Evolutionary conservation across 148 eudicot genomes (phyloP), one percentile per base, ranked within the genome.

Genomic region (Cornus kousa): DNA sequence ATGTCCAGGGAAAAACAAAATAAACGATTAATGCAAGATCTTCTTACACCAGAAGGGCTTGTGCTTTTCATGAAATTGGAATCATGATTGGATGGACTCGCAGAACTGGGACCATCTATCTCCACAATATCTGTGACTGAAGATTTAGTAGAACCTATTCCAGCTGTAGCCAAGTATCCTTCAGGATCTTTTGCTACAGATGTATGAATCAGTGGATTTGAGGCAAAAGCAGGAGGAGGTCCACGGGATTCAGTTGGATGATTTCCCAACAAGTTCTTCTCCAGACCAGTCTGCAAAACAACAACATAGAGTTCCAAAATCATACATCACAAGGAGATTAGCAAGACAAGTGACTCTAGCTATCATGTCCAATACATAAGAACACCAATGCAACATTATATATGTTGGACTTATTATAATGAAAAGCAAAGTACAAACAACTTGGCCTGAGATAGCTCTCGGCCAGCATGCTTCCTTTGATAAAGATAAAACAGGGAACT

Each of bases 211-310:
- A 91, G 78, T 57, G 94, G 90, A 73, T 89, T 90, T 71, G 92
- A 86, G 46, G 88, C 86, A 83, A 88, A 87, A 57, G 97, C 94
- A 82, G 93, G 91, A 79, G 93, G 97, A 24, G 93, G 89, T 67
- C 85, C 78, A 78, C 89, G 93, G 43, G 85, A 39, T 57, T 87
- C 98, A 12, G 82, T 83, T 68, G 92, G 94, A 87, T 91, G 90
- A 75, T 89, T 93, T 62, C 98, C 98, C 70, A 93, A 93, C 66
- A 93, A 85, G 75, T 91, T 93, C 83, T 93, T 95, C 85, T 95
- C 96, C 77, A 90, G 71, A 69, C 97, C 97, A 86, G 92, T 90
- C 98, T 95, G 92, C 91, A 90, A 43, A 35, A 57, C n/a, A 76
- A 46, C 66, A 62, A 20, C 7, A 17, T 76, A 20, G 33, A 81